Percentiles rank a stretch among this genome's conserved stretches.
Conservation (phyloP, 1,139 yeast genomes). For the Casaregolazyma lundiana region DNA sequence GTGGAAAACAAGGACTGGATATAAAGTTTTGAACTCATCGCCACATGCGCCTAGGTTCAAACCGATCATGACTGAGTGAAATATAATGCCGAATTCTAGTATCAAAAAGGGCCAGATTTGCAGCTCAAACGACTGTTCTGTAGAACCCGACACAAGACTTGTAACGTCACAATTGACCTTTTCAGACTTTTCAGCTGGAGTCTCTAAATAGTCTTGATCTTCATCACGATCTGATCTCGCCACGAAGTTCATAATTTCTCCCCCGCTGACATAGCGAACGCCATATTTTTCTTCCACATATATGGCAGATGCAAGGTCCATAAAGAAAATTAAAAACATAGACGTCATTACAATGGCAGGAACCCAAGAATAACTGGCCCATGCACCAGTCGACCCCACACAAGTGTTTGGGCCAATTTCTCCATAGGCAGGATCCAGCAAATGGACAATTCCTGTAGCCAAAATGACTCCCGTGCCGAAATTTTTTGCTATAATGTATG, state of each 20-base stretch:
- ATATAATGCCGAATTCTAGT: slow-evolving; percentile 71
- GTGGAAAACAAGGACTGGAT: slow-evolving; percentile 79
- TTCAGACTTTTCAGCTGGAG: neutral
- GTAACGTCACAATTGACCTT: slow-evolving; percentile 48
- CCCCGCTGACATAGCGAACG: slow-evolving; percentile 32
- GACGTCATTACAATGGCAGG: slow-evolving; percentile 39
- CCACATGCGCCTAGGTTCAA: slow-evolving; percentile 66
- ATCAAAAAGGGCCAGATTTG: slow-evolving; percentile 42
- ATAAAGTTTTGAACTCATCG: slow-evolving; percentile 59
- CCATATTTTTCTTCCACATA: slow-evolving; percentile 24
- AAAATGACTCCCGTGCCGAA: slow-evolving; percentile 92
- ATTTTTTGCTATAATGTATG: slow-evolving; percentile 55
- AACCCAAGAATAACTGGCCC: slow-evolving; percentile 33
- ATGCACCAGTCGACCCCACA: slow-evolving; percentile 43
- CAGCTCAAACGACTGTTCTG: slow-evolving; percentile 61
- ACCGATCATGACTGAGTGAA: slow-evolving; percentile 79
- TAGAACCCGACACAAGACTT: slow-evolving; percentile 53
- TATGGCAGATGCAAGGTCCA: slow-evolving; percentile 29
- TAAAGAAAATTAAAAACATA: slow-evolving; percentile 33
- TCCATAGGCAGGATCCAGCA: slow-evolving; percentile 71
- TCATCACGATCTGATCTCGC: slow-evolving; percentile 7
- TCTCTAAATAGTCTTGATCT: slow-evolving; percentile 39
- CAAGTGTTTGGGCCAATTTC: slow-evolving; percentile 47
- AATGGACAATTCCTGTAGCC: slow-evolving; percentile 83
- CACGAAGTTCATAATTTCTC: slow-evolving; percentile 39